A percentile compares a stretch with the other conserved stretches of the same genome.
These are phyloP conservation scores for Pulicaria dysenterica DNA, from an alignment of 129 eudicot genomes.

Conservation along the genomic window DNA sequence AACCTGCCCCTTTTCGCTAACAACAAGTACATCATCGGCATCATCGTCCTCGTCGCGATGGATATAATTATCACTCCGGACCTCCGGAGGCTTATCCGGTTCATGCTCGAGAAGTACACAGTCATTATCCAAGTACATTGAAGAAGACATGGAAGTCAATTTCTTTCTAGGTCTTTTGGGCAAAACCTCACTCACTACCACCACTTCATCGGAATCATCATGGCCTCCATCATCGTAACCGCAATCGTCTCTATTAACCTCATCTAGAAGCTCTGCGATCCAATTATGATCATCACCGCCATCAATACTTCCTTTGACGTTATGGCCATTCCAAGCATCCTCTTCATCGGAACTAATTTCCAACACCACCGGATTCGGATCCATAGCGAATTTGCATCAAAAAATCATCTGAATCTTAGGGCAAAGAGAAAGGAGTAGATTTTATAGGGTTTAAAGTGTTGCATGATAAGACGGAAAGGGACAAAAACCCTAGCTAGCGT, in stretches of 20 bases:
- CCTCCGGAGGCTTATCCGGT: constrained; percentile 55
- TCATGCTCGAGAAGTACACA: constrained; percentile 82
- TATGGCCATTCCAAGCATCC: constrained; percentile 36
- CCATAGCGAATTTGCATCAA: constrained; percentile 37
- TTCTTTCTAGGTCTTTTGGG: constrained; percentile 42
- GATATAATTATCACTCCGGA: constrained; percentile 9
- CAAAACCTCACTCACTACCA: constrained; percentile 53
- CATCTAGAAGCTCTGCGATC: constrained; percentile 51
- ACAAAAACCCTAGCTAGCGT: not conserved
- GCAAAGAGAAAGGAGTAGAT: constrained; percentile 2
- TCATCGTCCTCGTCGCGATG: constrained; percentile 18
- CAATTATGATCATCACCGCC: constrained; percentile 46
- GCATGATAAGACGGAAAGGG: constrained; percentile 25
- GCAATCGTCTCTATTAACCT: constrained; percentile 42
- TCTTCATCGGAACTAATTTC: constrained; percentile 79
- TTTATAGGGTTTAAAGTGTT: not conserved
- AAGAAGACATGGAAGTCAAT: constrained; percentile 21
- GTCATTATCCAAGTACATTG: constrained; percentile 58
- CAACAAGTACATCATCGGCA: constrained; percentile 67
- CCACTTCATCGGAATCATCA: constrained; percentile 66
- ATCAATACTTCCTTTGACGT: constrained; percentile 11
- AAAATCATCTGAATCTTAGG: not conserved
- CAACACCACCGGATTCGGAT: constrained; percentile 38
- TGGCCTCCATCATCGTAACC: constrained; percentile 49
- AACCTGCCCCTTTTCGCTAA: constrained; percentile 79